These are phyloP conservation scores for Cyclostephanos tholiformis DNA, from an alignment of 108 stramenopile genomes.

Conservation along the genomic window DNA sequence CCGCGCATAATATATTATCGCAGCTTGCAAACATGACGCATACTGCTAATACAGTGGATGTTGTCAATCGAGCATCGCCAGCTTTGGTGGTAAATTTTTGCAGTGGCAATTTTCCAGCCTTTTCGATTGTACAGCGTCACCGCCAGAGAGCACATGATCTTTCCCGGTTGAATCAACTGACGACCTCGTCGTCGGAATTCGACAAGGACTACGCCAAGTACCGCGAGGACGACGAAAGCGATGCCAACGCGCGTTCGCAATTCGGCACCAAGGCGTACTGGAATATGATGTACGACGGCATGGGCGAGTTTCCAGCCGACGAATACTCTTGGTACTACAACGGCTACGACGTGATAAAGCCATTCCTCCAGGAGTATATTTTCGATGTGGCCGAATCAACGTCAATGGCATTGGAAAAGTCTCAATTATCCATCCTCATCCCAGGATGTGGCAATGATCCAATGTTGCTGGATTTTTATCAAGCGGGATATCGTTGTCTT, in stretches of 20 bases:
- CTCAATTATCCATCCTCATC: conserved; percentile 50
- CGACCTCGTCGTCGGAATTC: conserved; percentile 25
- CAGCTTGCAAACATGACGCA: background rate
- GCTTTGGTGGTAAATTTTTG: background rate
- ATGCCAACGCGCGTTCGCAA: conserved; percentile 53
- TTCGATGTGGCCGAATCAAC: background rate
- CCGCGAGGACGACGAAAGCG: conserved; percentile 44
- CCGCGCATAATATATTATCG: background rate
- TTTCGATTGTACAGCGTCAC: background rate
- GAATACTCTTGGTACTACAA: conserved; percentile 82
- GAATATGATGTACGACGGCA: conserved; percentile 76
- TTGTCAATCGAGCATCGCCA: background rate
- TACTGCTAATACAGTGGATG: background rate
- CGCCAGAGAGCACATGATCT: background rate
- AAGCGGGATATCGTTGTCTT: conserved; percentile 59
- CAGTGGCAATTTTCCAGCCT: background rate
- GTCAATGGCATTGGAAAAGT: conserved; percentile 8
- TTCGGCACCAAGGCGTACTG: conserved; percentile 83
- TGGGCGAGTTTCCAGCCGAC: conserved; percentile 77
- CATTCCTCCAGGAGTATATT: conserved; percentile 28
- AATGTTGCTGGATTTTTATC: conserved; percentile 66
- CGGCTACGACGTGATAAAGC: conserved; percentile 61
- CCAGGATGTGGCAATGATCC: conserved; percentile 86
- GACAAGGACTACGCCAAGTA: conserved; percentile 36
- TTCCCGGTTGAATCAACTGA: background rate